Base-by-base conservation (phyloP, 306 rosid genomes). In the Cucurbita maxima region DNA sequence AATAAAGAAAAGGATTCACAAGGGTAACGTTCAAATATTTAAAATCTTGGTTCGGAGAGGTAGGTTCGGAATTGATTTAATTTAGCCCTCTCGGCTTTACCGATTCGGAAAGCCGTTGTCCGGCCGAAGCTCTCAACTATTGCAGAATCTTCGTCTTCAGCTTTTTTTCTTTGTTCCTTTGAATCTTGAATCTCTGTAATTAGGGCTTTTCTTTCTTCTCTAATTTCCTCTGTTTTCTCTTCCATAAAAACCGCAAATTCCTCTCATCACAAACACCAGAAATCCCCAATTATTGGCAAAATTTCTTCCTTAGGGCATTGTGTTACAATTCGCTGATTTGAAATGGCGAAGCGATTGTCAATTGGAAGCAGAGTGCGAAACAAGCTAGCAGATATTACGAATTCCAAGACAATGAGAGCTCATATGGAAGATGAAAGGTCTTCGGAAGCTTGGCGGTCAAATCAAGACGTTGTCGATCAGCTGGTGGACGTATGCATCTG, bases 331-430 rank as follows among this genome's bases (percentile, higher is more conserved):
- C 60, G 41, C 58, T 71, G 41, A 80, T 76, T 37, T 84, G 80
- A 25, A 81, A 71, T 55, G 76, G 83, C 85, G 92, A 79, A 82
- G 80, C 80, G 84, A 85, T 79, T 79, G 64, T 83, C 89, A 0
- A 79, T 93, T 4, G 89, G 90, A 52, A 86, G 78, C 78, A 75
- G 81, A 48, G 80, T 84, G 87, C 82, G 96, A 56, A 89, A 85
- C 81, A 87, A 86, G 75, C 86, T 93, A 11, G 85, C 97, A 7
- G 98, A 93, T 66, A 84, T 90, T 75, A 88, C 98, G 12, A 86
- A 90, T 64, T 73, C 81, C 58, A 88, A 81, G 76, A 30, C 77
- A 7, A 14, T 77, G 14, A 78, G 79, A 44, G 37, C 68, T 8
- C 74, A 69, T 0, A 19, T 60, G 20, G 82, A 81, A 47, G 76